Conservation (phyloP, 805 yeast species). For the Debaryomyces castellii region DNA sequence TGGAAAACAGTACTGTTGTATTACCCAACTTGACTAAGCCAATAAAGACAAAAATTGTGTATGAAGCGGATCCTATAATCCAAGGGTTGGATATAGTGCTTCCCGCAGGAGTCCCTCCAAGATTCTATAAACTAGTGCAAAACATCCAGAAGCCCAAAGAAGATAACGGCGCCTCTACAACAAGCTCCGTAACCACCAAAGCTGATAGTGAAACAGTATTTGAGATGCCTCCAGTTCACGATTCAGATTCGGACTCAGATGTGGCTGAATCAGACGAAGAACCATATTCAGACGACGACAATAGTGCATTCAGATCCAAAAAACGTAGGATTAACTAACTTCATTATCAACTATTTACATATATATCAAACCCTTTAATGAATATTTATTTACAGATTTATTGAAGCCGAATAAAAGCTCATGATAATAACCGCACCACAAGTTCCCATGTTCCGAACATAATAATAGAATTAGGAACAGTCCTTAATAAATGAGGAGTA, state of each 20-base stretch:
- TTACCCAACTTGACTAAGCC: conserved; percentile 33
- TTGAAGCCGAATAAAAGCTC: background rate
- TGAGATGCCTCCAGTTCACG: background rate
- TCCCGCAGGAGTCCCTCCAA: conserved; percentile 46
- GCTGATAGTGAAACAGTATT: too few relatives aligned
- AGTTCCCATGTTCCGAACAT: conserved; percentile 99
- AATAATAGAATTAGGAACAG: conserved; percentile 96
- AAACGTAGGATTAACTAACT: background rate
- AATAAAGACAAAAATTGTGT: conserved; percentile 16
- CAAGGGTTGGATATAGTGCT: conserved; percentile 25
- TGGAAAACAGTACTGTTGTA: conserved; percentile 5
- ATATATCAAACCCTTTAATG: background rate
- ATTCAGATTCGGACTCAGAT: background rate
- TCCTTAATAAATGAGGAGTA: conserved; percentile 93
- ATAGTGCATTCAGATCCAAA: background rate
- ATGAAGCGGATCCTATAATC: conserved; percentile 30
- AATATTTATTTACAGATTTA: background rate
- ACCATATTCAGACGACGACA: background rate
- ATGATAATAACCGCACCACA: conserved; percentile 37
- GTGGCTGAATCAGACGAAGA: background rate
- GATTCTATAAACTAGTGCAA: conserved; percentile 43
- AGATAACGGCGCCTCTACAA: too few relatives aligned
- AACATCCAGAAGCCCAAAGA: conserved; percentile 20
- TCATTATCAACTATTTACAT: conserved; percentile 2
- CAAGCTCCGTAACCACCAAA: too few relatives aligned